A percentile compares a stretch with the other conserved stretches of the same genome.
Conservation (phyloP, 345 rosid species). For the Aegle marmelos region DNA sequence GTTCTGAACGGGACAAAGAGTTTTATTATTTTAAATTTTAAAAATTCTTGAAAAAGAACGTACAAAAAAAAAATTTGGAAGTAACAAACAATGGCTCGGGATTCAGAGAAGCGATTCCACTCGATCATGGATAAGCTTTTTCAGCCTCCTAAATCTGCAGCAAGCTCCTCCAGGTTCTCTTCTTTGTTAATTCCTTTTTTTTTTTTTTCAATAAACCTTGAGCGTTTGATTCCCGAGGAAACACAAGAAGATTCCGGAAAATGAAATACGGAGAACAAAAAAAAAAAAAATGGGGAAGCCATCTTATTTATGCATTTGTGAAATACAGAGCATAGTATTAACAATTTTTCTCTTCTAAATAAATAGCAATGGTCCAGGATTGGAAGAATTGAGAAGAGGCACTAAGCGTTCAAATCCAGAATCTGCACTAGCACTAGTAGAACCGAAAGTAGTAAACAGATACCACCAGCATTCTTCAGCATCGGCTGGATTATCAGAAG, state of each 20-base stretch:
- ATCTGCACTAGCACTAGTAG: conserved; percentile 50
- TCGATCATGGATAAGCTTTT: conserved; percentile 89
- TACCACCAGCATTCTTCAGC: conserved; percentile 27
- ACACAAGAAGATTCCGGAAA: not conserved
- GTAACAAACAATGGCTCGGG: conserved; percentile 46
- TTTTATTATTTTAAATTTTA: no score
- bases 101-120: conserved; percentile 78
- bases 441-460: conserved; percentile 37
- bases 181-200: not conserved
- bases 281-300: not conserved
- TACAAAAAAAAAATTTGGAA: not conserved
- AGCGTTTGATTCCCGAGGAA: conserved; percentile 3
- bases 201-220: no score
- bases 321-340: no score
- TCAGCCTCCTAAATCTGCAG: conserved; percentile 40
- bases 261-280: not conserved
- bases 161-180: conserved; percentile 46
- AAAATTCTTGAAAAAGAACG: no score
- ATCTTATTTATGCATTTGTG: not conserved
- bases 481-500: conserved; percentile 30
- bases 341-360: not conserved
- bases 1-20: not conserved
- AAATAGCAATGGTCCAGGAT: conserved; percentile 34
- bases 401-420: conserved; percentile 53
- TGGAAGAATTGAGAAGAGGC: conserved; percentile 45